Base-by-base conservation (phyloP, 2,329 filamentous ascomycete genomes). In the Aspergillus sp. region DNA sequence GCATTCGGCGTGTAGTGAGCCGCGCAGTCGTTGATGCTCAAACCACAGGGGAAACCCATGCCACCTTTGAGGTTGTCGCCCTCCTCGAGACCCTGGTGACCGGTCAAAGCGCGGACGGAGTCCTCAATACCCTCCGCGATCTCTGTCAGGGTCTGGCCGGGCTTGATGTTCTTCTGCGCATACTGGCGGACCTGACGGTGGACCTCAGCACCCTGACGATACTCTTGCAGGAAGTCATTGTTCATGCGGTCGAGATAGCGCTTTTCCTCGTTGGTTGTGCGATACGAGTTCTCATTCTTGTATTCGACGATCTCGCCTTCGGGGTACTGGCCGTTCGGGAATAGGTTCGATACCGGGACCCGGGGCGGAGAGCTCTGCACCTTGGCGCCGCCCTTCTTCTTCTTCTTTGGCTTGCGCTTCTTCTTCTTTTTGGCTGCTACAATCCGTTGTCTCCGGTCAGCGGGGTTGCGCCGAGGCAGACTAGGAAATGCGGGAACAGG, bases 121-220 rank as follows among this genome's bases (percentile, higher is more conserved):
- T 93, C 85, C 74, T 96, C 91, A 66, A 96, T 96, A n/a, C 87
- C 88, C 71, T 93, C 88, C 8, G 90, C 90, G 64, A 96, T 93
- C 73, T 92, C 87, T 3, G 88, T 91, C 70, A 96, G 77, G 6
- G 83, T 85, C 81, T 91, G 87, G 48, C 91, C 91, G 0, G 91
- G 91, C 79, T 89, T 89, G 70, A 95, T 90, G 69, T 82, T 87
- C 71, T 88, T 87, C 75, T 91, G 87, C 3, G 89, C 90, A 83
- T 89, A 93, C 73, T 91, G 87, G 50, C 91, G 87, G 56, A 95
- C 91, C 72, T 96, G 89, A 56, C 91, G 86, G 74, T 96, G 91
- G n/a, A 91, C 85, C 76, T 96, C 91, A n/a, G 91, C 90, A 47
- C 86, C 91, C 67, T 93, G 85, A 60, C 91, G 87, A 73, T 93